Conservation (phyloP, 2,329 filamentous ascomycete genomes). For the Fusarium domesticum region DNA sequence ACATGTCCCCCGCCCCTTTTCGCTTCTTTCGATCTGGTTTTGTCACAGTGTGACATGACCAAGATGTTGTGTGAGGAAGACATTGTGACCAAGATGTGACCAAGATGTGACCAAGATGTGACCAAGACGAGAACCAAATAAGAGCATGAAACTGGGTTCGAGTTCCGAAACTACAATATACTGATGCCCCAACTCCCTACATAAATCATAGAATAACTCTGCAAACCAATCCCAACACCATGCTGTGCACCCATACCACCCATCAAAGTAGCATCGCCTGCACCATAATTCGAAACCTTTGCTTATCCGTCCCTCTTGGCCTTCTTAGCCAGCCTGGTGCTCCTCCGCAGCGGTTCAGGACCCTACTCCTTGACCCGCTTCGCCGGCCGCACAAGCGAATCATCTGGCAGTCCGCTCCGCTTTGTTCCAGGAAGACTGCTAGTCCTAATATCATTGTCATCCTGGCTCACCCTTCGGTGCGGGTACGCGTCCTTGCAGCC, state of each 20-base stretch:
- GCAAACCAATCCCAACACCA: too few relatives aligned
- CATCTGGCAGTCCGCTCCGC: slow-evolving; percentile 79
- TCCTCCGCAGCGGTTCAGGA: neutral
- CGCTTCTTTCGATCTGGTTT: slow-evolving; percentile 16
- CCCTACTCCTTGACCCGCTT: slow-evolving; percentile 60
- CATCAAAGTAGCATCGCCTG: too few relatives aligned
- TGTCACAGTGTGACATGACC: too few relatives aligned
- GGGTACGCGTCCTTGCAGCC: slow-evolving; percentile 87
- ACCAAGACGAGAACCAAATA: too few relatives aligned
- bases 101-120: too few relatives aligned
- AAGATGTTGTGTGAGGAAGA: too few relatives aligned
- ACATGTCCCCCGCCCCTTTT: slow-evolving; percentile 19
- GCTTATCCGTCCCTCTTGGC: neutral
- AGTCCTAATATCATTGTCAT: slow-evolving; percentile 94
- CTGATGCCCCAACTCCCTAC: neutral
- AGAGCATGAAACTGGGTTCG: too few relatives aligned
- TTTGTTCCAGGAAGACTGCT: slow-evolving; percentile 89
- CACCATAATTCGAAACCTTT: neutral
- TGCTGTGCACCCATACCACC: neutral
- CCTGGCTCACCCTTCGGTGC: slow-evolving; percentile 82
- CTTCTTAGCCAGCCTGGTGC: neutral
- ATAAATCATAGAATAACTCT: neutral
- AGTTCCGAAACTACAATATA: too few relatives aligned
- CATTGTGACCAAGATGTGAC: too few relatives aligned
- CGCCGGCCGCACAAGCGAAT: slow-evolving; percentile 60